Evolutionary conservation across 768 basidiomycete genomes (phyloP).

Genomic region (Pleurotus tuber-regium): DNA sequence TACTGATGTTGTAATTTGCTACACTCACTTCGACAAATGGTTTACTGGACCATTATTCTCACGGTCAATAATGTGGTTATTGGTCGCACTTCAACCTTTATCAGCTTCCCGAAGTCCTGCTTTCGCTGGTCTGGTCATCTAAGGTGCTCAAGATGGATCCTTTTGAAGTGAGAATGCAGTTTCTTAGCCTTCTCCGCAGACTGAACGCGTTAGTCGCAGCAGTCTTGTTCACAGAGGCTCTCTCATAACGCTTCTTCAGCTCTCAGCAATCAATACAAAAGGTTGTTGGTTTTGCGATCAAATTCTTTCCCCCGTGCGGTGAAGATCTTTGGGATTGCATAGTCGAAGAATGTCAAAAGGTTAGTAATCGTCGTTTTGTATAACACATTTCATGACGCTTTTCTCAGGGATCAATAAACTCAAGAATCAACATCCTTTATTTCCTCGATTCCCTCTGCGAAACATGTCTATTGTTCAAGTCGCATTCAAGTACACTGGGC

Average conservation of each 20-base stretch:
- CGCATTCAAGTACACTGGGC: conserved; percentile 43
- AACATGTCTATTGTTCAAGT: conserved; percentile 65
- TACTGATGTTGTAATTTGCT: too few species aligned
- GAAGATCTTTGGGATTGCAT: conserved; percentile 96
- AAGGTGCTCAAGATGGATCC: conserved; percentile 34
- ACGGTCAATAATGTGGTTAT: too few species aligned
- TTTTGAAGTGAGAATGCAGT: conserved; percentile 39
- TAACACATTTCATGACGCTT: background rate
- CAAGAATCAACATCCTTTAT: conserved; percentile 91
- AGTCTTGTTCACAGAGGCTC: background rate
- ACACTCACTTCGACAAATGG: too few species aligned
- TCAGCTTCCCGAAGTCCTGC: too few species aligned
- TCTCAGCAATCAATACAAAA: conserved; percentile 88
- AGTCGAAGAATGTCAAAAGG: conserved; percentile 88
- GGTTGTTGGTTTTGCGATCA: conserved; percentile 81
- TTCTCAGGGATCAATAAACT: conserved; percentile 76
- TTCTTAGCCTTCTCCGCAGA: conserved; percentile 30
- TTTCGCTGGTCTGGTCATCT: too few species aligned
- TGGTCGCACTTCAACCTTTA: background rate
- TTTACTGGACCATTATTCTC: too few species aligned
- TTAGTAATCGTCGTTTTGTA: conserved; percentile 22
- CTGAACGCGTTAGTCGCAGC: conserved; percentile 32
- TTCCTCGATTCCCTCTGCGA: conserved; percentile 89
- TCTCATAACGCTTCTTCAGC: conserved; percentile 33
- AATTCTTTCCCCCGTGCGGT: conserved; percentile 80